phyloP scores from a whole-genome alignment of 306 rosid genomes.

The Malus domestica region DNA sequence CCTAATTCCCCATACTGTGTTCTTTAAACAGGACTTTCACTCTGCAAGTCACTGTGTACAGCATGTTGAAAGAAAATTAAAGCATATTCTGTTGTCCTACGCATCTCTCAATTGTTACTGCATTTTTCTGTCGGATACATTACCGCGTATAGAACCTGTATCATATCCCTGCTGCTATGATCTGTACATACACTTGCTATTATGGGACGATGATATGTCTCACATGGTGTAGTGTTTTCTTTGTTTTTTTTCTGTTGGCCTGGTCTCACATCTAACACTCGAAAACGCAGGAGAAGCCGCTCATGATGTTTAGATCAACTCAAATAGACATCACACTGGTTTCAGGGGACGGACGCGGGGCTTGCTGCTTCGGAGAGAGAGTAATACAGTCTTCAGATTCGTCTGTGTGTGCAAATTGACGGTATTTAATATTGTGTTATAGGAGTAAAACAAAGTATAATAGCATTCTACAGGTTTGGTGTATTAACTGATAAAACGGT shows the following conservation, averaged over 20 bases:
- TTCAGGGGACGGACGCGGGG: background rate
- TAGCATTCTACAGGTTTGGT: background rate
- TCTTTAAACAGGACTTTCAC: too few relatives aligned
- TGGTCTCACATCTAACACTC: background rate
- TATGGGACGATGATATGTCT: background rate
- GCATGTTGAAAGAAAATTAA: too few relatives aligned
- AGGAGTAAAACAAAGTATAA: background rate
- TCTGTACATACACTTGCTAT: background rate
- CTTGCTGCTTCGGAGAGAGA: background rate
- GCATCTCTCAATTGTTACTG: background rate
- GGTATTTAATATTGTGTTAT: background rate
- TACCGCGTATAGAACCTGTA: too few relatives aligned
- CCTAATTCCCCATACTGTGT: too few relatives aligned
- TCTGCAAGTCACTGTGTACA: too few relatives aligned
- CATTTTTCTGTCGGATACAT: too few relatives aligned
- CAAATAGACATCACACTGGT: background rate
- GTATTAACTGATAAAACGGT: background rate
- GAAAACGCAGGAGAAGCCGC: slow-evolving; percentile 24
- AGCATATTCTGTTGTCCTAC: background rate
- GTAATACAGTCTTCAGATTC: too few relatives aligned
- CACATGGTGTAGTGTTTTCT: background rate
- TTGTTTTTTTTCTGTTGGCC: background rate
- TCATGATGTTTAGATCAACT: background rate
- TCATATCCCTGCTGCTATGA: background rate
- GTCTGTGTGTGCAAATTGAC: background rate